Evolutionary conservation across 805 yeast species (phyloP).

Genomic region (Naumovozyma dairenensis): DNA sequence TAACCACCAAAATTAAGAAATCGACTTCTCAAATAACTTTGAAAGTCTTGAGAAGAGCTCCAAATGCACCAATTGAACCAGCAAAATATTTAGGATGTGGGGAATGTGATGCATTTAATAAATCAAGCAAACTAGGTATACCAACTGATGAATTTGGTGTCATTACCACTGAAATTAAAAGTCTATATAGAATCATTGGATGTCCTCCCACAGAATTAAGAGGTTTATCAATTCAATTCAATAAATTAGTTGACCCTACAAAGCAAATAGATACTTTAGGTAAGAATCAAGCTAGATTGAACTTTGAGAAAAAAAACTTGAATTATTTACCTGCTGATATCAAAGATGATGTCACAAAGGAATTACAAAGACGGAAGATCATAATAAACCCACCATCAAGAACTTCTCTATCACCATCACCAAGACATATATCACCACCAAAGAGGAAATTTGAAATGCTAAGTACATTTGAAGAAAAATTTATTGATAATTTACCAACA

Average conservation of each 20-base stretch:
- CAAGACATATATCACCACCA: background rate
- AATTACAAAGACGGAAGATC: constrained; percentile 9
- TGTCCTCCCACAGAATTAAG: constrained; percentile 62
- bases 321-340: constrained; percentile 11
- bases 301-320: constrained; percentile 27
- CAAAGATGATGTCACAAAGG: constrained; percentile 10
- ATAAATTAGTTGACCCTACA: constrained; percentile 39
- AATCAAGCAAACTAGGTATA: constrained; percentile 48
- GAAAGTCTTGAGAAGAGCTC: constrained; percentile 54
- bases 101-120: constrained; percentile 52
- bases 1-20: constrained; percentile 40
- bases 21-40: constrained; percentile 52
- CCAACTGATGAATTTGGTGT: constrained; percentile 52
- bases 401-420: constrained; percentile 2
- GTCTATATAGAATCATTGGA: constrained; percentile 44
- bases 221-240: constrained; percentile 68
- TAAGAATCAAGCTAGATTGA: constrained; percentile 25
- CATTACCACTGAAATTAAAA: constrained; percentile 49
- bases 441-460: background rate
- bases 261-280: too few species aligned
- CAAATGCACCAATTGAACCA: constrained; percentile 63
- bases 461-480: constrained; percentile 41
- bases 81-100: constrained; percentile 84
- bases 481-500: constrained; percentile 53
- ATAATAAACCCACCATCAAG: constrained; percentile 2